Conservation (phyloP, 208 protist species). For the Wallacemonas sp. region DNA sequence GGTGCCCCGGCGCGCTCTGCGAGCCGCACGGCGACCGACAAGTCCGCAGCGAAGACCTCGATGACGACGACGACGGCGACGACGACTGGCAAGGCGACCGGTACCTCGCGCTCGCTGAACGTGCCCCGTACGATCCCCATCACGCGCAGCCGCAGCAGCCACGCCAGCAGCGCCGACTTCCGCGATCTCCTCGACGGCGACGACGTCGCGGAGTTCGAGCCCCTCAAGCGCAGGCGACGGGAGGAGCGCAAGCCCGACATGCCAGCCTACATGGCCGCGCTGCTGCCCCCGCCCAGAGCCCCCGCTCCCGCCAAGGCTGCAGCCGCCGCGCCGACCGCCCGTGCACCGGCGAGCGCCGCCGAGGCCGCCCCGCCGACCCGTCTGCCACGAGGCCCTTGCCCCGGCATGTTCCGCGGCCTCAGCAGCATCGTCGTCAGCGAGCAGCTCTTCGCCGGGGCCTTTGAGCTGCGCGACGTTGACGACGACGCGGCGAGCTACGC, state of each 20-base stretch:
- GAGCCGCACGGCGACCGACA: conserved; percentile 7
- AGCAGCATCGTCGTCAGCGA: conserved; percentile 56
- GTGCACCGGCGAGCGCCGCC: not conserved
- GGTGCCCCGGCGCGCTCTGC: not conserved
- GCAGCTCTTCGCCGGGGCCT: conserved; percentile 42
- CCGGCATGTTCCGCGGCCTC: conserved; percentile 57
- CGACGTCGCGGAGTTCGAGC: not conserved
- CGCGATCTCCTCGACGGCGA: not conserved
- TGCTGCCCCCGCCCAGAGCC: not conserved
- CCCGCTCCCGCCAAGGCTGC: not conserved
- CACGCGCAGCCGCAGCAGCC: conserved; percentile 11
- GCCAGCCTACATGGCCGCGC: conserved; percentile 13
- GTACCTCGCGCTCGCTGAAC: not conserved
- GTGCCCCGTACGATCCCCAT: conserved; percentile 11
- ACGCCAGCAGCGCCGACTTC: conserved; percentile 15
- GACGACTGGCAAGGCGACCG: not conserved
- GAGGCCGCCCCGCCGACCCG: not conserved
- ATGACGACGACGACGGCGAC: too few relatives aligned
- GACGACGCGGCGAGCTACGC: not conserved
- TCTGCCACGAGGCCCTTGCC: conserved; percentile 22
- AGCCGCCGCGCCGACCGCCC: not conserved
- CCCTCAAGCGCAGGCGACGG: conserved; percentile 10
- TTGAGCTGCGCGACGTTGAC: not conserved
- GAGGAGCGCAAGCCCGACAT: conserved; percentile 13
- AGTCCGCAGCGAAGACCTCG: too few relatives aligned